phyloP scores from a whole-genome alignment of 768 basidiomycete species.

The Tricholoma bakamatsutake region DNA sequence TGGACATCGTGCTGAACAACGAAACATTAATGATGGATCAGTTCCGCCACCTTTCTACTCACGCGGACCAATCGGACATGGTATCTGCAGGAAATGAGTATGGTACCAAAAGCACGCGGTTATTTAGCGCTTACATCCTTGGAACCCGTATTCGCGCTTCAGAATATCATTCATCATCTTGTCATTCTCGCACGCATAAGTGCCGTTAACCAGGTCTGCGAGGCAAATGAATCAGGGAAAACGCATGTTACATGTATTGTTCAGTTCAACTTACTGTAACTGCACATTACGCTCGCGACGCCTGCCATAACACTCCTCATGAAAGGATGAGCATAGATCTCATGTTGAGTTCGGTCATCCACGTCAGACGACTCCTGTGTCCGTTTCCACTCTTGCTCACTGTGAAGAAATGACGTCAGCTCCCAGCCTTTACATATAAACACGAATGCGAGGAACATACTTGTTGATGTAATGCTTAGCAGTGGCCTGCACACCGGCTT shows the following conservation, averaged over 20 bases:
- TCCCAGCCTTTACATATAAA: neutral
- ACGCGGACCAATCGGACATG: constrained; percentile 73
- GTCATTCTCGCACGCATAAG: constrained; percentile 72
- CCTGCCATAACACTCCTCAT: constrained; percentile 69
- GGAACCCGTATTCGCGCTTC: constrained; percentile 72
- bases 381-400: constrained; percentile 65
- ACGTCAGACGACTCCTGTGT: constrained; percentile 57
- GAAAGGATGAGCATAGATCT: constrained; percentile 70
- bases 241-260: neutral
- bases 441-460: constrained; percentile 29
- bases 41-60: constrained; percentile 11
- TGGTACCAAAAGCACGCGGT: neutral
- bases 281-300: constrained; percentile 70
- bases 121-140: constrained; percentile 46
- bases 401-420: constrained; percentile 16
- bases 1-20: constrained; percentile 43
- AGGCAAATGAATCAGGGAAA: neutral
- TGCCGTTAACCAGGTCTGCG: constrained; percentile 59
- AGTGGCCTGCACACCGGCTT: constrained; percentile 75
- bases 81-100: constrained; percentile 33
- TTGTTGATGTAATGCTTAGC: constrained; percentile 82
- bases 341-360: constrained; percentile 76
- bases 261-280: constrained; percentile 46
- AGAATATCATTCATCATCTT: constrained; percentile 68
- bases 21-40: neutral